Conservation (phyloP, 352 stramenopile genomes). For the Phytophthora pistaciae region DNA sequence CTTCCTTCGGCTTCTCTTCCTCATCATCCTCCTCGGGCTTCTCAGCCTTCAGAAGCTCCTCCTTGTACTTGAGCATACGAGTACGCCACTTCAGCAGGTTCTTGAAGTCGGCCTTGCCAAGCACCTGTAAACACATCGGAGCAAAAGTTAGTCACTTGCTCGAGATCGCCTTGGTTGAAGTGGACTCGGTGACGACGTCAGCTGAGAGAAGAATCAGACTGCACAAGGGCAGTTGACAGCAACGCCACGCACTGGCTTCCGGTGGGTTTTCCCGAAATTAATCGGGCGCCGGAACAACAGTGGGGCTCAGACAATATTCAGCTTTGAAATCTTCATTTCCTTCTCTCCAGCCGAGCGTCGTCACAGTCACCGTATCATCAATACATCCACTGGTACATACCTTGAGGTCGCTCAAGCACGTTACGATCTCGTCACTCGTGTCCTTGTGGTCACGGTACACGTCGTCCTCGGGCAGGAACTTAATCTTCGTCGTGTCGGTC, state of each 20-base stretch:
- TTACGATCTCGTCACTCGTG: constrained; percentile 86
- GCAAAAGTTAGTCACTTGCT: neutral
- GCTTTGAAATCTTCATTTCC: constrained; percentile 83
- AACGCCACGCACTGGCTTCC: constrained; percentile 84
- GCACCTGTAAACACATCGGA: constrained; percentile 65
- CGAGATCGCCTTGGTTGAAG: too few relatives aligned
- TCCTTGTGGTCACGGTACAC: constrained; percentile 83
- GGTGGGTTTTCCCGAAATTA: constrained; percentile 92
- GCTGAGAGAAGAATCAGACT: constrained; percentile 73
- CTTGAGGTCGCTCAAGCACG: constrained; percentile 93
- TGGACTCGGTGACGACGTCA: neutral
- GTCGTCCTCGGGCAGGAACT: constrained; percentile 87
- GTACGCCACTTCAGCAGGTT: constrained; percentile 97
- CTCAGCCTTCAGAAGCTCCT: constrained; percentile 79
- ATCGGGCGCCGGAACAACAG: constrained; percentile 90
- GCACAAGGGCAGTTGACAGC: constrained; percentile 72
- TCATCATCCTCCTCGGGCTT: constrained; percentile 44
- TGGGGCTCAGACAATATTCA: constrained; percentile 84
- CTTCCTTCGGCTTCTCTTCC: constrained; percentile 47
- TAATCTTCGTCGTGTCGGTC: constrained; percentile 94
- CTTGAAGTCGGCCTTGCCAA: constrained; percentile 99
- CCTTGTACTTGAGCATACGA: constrained; percentile 92
- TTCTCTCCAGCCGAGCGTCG: constrained; percentile 24
- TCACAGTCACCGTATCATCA: neutral
- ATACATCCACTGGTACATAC: constrained; percentile 38